Conservation (phyloP, 2,329 filamentous ascomycete genomes). For the Fusarium nurragi region DNA sequence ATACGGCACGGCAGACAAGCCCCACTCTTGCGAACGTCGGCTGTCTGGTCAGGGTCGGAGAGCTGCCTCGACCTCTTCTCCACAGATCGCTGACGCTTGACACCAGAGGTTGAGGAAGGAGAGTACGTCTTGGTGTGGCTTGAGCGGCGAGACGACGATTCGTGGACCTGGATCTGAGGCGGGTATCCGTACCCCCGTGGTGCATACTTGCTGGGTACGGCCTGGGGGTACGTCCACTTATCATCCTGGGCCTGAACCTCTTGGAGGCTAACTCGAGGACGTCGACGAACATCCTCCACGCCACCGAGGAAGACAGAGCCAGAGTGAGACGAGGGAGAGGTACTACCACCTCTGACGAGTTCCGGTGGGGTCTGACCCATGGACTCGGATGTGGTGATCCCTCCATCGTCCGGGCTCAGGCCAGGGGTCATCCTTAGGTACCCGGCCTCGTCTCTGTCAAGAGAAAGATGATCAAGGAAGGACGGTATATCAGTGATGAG, state of each 20-base stretch:
- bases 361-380: slow-evolving; percentile 52
- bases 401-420: slow-evolving; percentile 48
- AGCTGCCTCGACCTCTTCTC: slow-evolving; percentile 53
- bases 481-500: slow-evolving; percentile 50
- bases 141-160: slow-evolving; percentile 40
- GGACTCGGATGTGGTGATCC: slow-evolving; percentile 49
- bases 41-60: slow-evolving; percentile 56
- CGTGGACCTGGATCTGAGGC: slow-evolving; percentile 47
- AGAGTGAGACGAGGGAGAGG: slow-evolving; percentile 54
- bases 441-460: slow-evolving; percentile 46
- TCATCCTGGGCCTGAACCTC: slow-evolving; percentile 52
- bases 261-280: slow-evolving; percentile 46
- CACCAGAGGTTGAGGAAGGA: slow-evolving; percentile 37
- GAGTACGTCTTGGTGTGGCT: slow-evolving; percentile 33
- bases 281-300: slow-evolving; percentile 45
- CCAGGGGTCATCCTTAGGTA: slow-evolving; percentile 50
- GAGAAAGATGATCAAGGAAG: slow-evolving; percentile 48
- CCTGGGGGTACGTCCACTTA: slow-evolving; percentile 54
- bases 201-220: slow-evolving; percentile 46
- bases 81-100: slow-evolving; percentile 51
- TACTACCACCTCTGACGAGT: slow-evolving; percentile 51
- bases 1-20: slow-evolving; percentile 61
- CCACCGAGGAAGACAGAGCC: slow-evolving; percentile 49
- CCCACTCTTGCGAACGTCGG: slow-evolving; percentile 58
- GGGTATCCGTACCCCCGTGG: slow-evolving; percentile 49